Base-by-base conservation (phyloP, 495 filamentous ascomycete species). In the Bacidia gigantensis region DNA sequence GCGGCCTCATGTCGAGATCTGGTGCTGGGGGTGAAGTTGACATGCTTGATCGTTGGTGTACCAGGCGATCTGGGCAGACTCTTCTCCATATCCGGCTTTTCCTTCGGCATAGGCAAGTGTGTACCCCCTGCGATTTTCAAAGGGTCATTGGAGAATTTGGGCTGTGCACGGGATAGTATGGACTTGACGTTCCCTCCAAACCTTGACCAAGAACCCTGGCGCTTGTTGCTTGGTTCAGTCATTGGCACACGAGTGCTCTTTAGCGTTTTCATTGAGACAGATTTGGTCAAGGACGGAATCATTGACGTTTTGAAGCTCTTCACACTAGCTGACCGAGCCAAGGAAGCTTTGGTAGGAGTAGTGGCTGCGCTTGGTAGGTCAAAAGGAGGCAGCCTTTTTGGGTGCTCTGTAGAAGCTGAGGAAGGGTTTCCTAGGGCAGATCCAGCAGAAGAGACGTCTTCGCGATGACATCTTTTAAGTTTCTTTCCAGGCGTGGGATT, bases 341-440 rank as follows among this genome's bases (percentile, higher is more conserved):
- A 60, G 0, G 86, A 88, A n/a, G 87, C 71, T 59, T 84, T 85
- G 26, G 87, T 93, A 0, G 87, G 89, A 1, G 86, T 90, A 66
- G 81, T 77, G 43, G 89, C 65, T 14, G 76, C 77, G 53, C 65
- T 70, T 47, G 64, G 68, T 56, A 69, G 61, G 48, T 35, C n/a
- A n/a, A n/a, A n/a, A n/a, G n/a, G 64, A 47, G 49, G 62, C 59
- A 26, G 54, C 55, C 14, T 14, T 35, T 14, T 14, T 35, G 29
- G 29, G 29, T 14, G 7, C 14, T 7, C 14, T 58, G 51, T 64
- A 65, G 77, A 56, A 67, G 72, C 61, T 60, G 39, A 20, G 25
- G 52, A 23, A 60, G 68, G 58, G 61, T 67, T 29, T 67, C 10
- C 10, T 39, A 39, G n/a, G 62, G 51, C 49, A 24, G 74, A 71